Conservation (phyloP, 1,284 basidiomycete species). For the Tetrapyrgos nigripes region DNA sequence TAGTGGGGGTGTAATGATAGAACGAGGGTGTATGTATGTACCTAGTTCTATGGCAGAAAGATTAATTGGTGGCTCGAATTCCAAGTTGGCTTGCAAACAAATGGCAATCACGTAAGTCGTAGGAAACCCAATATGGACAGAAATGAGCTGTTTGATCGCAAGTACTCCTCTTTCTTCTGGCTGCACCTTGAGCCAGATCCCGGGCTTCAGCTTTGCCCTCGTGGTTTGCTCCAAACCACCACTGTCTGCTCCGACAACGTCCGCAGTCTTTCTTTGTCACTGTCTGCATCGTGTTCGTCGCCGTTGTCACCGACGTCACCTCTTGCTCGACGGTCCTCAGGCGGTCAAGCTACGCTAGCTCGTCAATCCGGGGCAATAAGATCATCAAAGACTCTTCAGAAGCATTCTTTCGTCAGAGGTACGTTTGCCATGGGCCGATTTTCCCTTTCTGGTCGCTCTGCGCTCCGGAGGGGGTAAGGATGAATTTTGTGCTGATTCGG, state of each 20-base stretch:
- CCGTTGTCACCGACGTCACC: not conserved
- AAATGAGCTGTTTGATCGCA: not conserved
- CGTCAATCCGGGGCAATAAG: too few species aligned
- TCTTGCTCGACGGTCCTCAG: not conserved
- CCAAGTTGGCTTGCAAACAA: too few species aligned
- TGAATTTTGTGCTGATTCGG: conserved; percentile 4
- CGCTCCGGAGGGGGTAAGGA: conserved; percentile 7
- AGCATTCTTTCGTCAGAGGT: not conserved
- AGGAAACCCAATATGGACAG: not conserved
- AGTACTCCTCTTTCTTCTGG: not conserved
- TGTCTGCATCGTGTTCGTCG: not conserved
- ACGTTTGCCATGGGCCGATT: conserved; percentile 5
- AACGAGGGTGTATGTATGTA: too few species aligned
- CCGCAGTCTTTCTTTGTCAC: not conserved
- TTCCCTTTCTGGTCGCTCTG: conserved; percentile 23
- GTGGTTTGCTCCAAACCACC: too few species aligned
- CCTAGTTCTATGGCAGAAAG: too few species aligned
- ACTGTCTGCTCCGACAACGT: not conserved
- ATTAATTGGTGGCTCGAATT: too few species aligned
- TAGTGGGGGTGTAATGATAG: too few species aligned
- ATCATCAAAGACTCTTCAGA: too few species aligned
- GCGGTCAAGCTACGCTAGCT: too few species aligned
- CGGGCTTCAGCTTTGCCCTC: too few species aligned
- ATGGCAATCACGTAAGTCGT: too few species aligned
- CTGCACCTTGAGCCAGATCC: too few species aligned